Base-by-base conservation (phyloP, 176 grass and related monocot genomes). In the Bothriochloa decipiens region DNA sequence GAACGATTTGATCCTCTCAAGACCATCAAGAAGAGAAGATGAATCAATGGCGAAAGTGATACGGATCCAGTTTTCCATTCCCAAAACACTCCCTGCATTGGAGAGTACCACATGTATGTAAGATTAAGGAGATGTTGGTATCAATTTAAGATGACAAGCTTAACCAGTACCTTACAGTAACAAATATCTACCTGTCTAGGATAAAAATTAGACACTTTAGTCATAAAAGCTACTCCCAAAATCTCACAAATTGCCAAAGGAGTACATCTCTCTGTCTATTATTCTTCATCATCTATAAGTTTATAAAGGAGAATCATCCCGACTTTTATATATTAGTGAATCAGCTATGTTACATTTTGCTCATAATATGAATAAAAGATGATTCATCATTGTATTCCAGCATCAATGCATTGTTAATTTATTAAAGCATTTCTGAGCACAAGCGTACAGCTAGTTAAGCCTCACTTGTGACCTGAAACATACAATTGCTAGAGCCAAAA, bases 11-110 rank as follows among this genome's bases (percentile, higher is more conserved):
- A 90, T 83, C 84, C 88, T 90, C 40, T 86, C 61, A 29, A 90
- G 84, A 17, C 88, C 88, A 29, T 90, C 84, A n/a, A 61, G 16
- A 60, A 90, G 88, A 79, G 83, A 90, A 79, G 75, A 83, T 25
- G 84, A 65, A 67, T 83, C 80, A 20, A 86, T 83, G n/a, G 88
- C 88, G 66, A 90, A 90, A 18, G 88, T 90, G 82, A 90, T 78
- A 1, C 88, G 88, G 0, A 86, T 28, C 88, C 88, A 90, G 13
- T 90, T 86, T 20, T 79, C 55, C 88, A 90, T 86, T 78, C 88
- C 88, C 1, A 90, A n/a, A 36, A 90, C 88, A 83, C 83, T 86
- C 36, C 84, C 88, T 90, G 8, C 46, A 29, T 62, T 26, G 23
- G 58, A 62, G n/a, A 62, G n/a, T 26, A 62, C 3, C 58, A 62